These are phyloP conservation scores for Populus nigra DNA, from an alignment of 345 rosid species.

Conservation along the genomic window DNA sequence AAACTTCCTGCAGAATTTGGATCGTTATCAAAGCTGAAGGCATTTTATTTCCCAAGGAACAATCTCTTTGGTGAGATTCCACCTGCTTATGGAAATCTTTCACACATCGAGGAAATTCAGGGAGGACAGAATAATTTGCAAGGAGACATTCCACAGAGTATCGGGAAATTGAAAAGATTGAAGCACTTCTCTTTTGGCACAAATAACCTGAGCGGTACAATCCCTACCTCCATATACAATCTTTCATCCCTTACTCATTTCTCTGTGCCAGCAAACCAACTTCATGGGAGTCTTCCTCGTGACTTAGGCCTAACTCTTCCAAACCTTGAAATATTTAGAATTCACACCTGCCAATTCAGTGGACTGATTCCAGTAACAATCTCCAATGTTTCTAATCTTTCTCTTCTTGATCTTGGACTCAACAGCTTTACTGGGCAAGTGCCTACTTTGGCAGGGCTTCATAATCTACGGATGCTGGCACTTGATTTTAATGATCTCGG, in stretches of 20 bases:
- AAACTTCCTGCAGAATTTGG: slow-evolving; percentile 26
- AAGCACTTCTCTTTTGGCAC: background rate
- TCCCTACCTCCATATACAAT: slow-evolving; percentile 6
- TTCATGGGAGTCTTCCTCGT: slow-evolving; percentile 23
- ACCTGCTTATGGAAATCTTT: slow-evolving; percentile 20
- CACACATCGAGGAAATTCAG: background rate
- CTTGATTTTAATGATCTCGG: background rate
- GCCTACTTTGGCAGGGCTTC: background rate
- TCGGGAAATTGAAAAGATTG: slow-evolving; percentile 29
- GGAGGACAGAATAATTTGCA: background rate
- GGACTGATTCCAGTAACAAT: background rate
- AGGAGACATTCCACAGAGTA: slow-evolving; percentile 21
- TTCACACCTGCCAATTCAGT: background rate
- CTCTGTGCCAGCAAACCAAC: slow-evolving; percentile 10
- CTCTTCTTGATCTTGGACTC: background rate
- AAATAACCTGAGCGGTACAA: slow-evolving; percentile 7
- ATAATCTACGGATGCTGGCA: background rate
- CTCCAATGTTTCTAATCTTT: background rate
- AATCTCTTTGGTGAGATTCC: slow-evolving; percentile 31
- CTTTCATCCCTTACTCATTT: slow-evolving; percentile 1
- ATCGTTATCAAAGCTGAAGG: slow-evolving; percentile 13
- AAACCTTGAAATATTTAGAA: background rate
- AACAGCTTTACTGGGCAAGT: background rate
- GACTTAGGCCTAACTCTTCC: slow-evolving; percentile 14
- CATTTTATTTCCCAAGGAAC: slow-evolving; percentile 12